Conservation (phyloP, 495 filamentous ascomycete genomes). For the Mycothermus thermophilus region DNA sequence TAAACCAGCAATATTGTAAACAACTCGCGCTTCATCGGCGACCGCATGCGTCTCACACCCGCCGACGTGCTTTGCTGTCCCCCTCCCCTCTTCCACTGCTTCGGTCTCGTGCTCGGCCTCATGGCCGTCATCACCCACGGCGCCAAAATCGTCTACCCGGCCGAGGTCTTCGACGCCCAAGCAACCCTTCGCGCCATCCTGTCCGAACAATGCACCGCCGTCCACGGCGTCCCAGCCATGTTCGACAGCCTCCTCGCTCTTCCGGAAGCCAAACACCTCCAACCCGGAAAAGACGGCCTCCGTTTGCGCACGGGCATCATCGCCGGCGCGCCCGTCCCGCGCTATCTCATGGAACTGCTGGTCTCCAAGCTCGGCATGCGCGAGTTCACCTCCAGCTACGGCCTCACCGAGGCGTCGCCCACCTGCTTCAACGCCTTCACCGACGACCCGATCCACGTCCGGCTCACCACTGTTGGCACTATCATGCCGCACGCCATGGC, state of each 20-base stretch:
- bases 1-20: conserved; percentile 50
- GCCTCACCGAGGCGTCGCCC: conserved; percentile 57
- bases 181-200: conserved; percentile 45
- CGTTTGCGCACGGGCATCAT: conserved; percentile 55
- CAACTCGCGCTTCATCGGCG: conserved; percentile 56
- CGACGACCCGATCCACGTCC: conserved; percentile 43
- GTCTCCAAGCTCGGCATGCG: conserved; percentile 48
- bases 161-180: conserved; percentile 47
- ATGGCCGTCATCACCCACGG: conserved; percentile 54
- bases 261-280: conserved; percentile 33
- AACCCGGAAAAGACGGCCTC: conserved; percentile 25
- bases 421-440: conserved; percentile 61
- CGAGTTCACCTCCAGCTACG: conserved; percentile 57
- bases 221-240: conserved; percentile 64
- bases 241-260: conserved; percentile 50
- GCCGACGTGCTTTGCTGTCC: conserved; percentile 56
- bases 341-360: conserved; percentile 48
- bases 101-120: conserved; percentile 57
- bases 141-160: conserved; percentile 50
- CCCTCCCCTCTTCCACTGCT: conserved; percentile 61
- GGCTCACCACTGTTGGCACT: conserved; percentile 51
- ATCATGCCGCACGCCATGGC: conserved; percentile 53
- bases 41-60: conserved; percentile 50
- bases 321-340: conserved; percentile 52
- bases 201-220: conserved; percentile 51